These are phyloP conservation scores for Neofusicoccum kwambonambiense DNA, from an alignment of 2,329 filamentous ascomycete species.

Conservation along the genomic window DNA sequence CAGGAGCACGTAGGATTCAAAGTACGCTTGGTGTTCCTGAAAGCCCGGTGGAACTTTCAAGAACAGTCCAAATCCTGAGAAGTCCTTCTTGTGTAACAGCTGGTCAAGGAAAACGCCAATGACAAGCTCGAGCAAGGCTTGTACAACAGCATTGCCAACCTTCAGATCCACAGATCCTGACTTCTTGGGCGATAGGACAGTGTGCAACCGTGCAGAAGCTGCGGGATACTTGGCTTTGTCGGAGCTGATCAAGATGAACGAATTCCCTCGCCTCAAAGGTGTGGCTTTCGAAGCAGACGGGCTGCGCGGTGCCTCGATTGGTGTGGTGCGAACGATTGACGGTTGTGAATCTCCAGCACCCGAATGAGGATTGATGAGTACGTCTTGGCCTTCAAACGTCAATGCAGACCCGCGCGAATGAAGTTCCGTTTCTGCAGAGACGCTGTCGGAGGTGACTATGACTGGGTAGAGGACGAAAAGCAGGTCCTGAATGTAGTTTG, in stretches of 20 bases:
- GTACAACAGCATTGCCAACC: conserved; percentile 68
- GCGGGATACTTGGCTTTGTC: conserved; percentile 57
- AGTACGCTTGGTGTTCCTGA: conserved; percentile 90
- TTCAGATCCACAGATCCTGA: conserved; percentile 46
- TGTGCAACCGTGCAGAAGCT: conserved; percentile 62
- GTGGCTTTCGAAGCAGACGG: conserved; percentile 50
- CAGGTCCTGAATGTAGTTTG: conserved; percentile 78
- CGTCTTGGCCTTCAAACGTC: conserved; percentile 81
- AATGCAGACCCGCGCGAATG: conserved; percentile 76
- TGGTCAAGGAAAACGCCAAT: conserved; percentile 83
- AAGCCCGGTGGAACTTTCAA: conserved; percentile 89
- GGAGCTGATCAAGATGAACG: conserved; percentile 83
- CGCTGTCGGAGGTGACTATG: conserved; percentile 79
- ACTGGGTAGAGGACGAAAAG: conserved; percentile 81
- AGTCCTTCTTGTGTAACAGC: conserved; percentile 82
- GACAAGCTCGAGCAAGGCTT: conserved; percentile 74
- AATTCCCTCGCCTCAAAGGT: conserved; percentile 76
- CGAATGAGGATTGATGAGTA: conserved; percentile 75
- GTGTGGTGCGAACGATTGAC: conserved; percentile 73
- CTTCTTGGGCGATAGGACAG: conserved; percentile 60
- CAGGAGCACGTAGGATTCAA: conserved; percentile 84
- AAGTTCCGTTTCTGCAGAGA: conserved; percentile 83
- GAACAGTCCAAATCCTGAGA: conserved; percentile 81
- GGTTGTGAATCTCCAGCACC: conserved; percentile 55
- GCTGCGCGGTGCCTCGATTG: conserved; percentile 45